These are phyloP conservation scores for Pseudocercospora pini-densiflorae DNA, from an alignment of 2,329 filamentous ascomycete species.

Conservation along the genomic window DNA sequence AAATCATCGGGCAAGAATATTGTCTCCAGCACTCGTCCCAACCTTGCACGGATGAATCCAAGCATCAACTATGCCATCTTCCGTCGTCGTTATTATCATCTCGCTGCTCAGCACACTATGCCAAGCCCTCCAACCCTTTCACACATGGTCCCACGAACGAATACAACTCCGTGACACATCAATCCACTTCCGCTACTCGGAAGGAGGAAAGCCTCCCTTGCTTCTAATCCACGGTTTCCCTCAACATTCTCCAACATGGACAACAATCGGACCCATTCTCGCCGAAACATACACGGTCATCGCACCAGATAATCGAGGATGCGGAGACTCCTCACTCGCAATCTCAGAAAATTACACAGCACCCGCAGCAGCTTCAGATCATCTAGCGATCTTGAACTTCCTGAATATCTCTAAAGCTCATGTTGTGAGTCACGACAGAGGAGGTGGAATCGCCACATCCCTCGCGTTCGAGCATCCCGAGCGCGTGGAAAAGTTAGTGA, in stretches of 20 bases:
- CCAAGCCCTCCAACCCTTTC: background rate
- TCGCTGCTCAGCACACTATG: too few species aligned
- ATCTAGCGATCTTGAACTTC: slow-evolving; percentile 35
- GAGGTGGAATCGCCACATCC: slow-evolving; percentile 48
- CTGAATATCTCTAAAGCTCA: slow-evolving; percentile 39
- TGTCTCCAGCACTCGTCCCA: too few species aligned
- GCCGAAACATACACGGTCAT: slow-evolving; percentile 52
- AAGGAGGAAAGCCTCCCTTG: slow-evolving; percentile 12
- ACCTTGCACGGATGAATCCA: too few species aligned
- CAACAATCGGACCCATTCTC: slow-evolving; percentile 46
- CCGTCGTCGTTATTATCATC: too few species aligned
- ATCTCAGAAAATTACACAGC: slow-evolving; percentile 43
- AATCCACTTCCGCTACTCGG: slow-evolving; percentile 20
- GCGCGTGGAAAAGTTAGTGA: slow-evolving; percentile 42
- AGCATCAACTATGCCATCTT: too few species aligned
- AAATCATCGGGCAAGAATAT: too few species aligned
- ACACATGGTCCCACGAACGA: slow-evolving; percentile 4
- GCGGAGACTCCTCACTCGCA: slow-evolving; percentile 39
- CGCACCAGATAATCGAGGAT: slow-evolving; percentile 49
- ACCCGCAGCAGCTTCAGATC: slow-evolving; percentile 36
- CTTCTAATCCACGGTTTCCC: slow-evolving; percentile 19
- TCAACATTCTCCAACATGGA: slow-evolving; percentile 35
- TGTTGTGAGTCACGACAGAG: slow-evolving; percentile 54
- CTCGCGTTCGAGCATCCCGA: slow-evolving; percentile 46
- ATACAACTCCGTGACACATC: slow-evolving; percentile 17